A percentile compares a stretch with the other conserved stretches of the same genome.
Evolutionary conservation across 768 basidiomycete genomes (phyloP).

Genomic region (Phylloporus rhodoxanthus): DNA sequence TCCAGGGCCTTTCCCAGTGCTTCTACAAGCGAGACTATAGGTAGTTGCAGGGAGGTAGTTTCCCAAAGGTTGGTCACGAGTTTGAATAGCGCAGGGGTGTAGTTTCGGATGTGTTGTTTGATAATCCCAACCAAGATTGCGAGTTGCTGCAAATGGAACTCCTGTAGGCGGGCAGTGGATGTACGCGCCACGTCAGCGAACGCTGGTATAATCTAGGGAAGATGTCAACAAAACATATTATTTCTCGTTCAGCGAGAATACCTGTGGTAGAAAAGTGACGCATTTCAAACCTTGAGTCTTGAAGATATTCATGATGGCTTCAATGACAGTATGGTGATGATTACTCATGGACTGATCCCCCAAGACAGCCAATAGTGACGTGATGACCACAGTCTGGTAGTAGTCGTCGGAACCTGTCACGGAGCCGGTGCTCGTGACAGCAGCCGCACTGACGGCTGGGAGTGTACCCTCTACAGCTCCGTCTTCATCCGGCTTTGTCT

Average conservation of each 20-base stretch:
- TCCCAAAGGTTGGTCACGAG: constrained; percentile 92
- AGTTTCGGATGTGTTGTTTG: constrained; percentile 94
- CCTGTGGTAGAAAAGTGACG: constrained; percentile 91
- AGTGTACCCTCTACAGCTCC: constrained; percentile 52
- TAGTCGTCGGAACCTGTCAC: constrained; percentile 82
- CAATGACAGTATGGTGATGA: constrained; percentile 90
- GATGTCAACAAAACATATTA: constrained; percentile 7
- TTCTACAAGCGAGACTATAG: constrained; percentile 89
- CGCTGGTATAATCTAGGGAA: constrained; percentile 80
- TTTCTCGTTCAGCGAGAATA: constrained; percentile 25
- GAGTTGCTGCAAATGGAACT: constrained; percentile 92
- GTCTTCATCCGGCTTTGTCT: constrained; percentile 64
- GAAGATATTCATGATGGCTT: constrained; percentile 98
- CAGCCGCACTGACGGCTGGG: constrained; percentile 62
- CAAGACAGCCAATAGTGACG: constrained; percentile 76
- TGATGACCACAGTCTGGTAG: constrained; percentile 94
- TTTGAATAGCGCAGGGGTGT: constrained; percentile 77
- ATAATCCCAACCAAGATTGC: constrained; percentile 94
- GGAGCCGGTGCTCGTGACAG: constrained; percentile 55
- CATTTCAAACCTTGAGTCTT: constrained; percentile 96
- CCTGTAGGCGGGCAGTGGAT: constrained; percentile 77
- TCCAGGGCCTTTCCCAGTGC: constrained; percentile 89
- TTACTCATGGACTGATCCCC: constrained; percentile 82
- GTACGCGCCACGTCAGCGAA: constrained; percentile 84
- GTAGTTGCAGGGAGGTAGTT: constrained; percentile 73